Evolutionary conservation across 2,329 filamentous ascomycete species (phyloP).

Genomic region (Calonectria honghensis): DNA sequence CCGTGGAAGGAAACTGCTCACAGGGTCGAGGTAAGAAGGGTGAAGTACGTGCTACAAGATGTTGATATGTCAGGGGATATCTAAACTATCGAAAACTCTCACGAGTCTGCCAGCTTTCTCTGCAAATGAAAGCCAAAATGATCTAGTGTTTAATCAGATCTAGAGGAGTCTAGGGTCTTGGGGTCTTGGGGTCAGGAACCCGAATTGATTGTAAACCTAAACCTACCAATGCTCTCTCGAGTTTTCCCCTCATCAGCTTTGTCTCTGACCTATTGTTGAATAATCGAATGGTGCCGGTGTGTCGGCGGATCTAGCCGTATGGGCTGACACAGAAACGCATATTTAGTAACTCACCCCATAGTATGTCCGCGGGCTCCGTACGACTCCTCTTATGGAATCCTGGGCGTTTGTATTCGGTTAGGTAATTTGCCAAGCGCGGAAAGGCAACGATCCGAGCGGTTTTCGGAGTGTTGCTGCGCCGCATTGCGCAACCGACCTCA

Average conservation of each 20-base stretch:
- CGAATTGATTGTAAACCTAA: not conserved
- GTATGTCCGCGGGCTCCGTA: not conserved
- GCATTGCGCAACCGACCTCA: not conserved
- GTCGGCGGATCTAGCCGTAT: not conserved
- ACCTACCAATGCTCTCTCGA: not conserved
- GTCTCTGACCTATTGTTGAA: not conserved
- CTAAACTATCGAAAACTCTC: not conserved
- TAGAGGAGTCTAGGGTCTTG: not conserved
- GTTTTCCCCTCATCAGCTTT: not conserved
- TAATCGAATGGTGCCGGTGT: not conserved
- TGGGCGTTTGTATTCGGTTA: not conserved
- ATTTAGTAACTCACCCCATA: not conserved
- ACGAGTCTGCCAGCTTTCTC: not conserved
- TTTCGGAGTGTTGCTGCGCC: not conserved
- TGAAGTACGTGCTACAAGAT: constrained; percentile 24
- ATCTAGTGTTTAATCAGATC: constrained; percentile 1
- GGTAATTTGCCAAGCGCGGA: not conserved
- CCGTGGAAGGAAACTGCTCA: constrained; percentile 17
- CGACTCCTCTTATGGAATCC: not conserved
- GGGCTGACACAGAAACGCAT: not conserved
- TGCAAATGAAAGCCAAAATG: not conserved
- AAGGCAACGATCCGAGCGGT: not conserved
- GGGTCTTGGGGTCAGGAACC: not conserved
- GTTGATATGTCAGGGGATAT: not conserved
- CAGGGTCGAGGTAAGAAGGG: constrained; percentile 23